Evolutionary conservation across 306 rosid genomes (phyloP).

Genomic region (Cucumis hystrix): DNA sequence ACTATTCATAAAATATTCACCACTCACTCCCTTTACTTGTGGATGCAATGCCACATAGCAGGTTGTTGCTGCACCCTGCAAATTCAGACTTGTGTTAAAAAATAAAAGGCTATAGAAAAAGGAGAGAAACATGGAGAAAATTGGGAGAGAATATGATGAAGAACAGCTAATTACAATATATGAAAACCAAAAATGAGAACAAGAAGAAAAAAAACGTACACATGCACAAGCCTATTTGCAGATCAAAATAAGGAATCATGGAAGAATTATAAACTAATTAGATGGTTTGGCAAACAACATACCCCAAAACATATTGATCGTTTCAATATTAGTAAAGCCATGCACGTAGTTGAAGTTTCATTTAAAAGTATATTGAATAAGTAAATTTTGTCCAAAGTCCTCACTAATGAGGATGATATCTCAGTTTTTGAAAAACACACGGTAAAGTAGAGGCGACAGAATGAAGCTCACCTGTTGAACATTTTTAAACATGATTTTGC

Average conservation of each 20-base stretch:
- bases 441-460: not conserved
- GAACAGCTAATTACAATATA: no score
- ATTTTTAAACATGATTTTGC: constrained; percentile 39
- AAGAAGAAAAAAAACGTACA: no score
- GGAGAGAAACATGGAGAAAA: no score
- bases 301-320: not conserved
- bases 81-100: not conserved
- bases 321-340: not conserved
- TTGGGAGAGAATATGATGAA: no score
- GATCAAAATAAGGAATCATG: no score
- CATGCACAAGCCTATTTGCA: no score
- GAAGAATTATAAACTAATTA: no score
- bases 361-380: not conserved
- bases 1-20: constrained; percentile 48
- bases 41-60: constrained; percentile 75
- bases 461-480: constrained; percentile 44
- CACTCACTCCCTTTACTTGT: constrained; percentile 44
- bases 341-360: not conserved
- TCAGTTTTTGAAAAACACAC: not conserved
- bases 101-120: no score
- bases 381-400: not conserved
- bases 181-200: no score
- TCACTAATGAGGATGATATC: not conserved
- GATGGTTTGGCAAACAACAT: not conserved
- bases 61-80: constrained; percentile 82